Base-by-base conservation (phyloP, 768 basidiomycete species). In the Holtermannia corniformis region DNA sequence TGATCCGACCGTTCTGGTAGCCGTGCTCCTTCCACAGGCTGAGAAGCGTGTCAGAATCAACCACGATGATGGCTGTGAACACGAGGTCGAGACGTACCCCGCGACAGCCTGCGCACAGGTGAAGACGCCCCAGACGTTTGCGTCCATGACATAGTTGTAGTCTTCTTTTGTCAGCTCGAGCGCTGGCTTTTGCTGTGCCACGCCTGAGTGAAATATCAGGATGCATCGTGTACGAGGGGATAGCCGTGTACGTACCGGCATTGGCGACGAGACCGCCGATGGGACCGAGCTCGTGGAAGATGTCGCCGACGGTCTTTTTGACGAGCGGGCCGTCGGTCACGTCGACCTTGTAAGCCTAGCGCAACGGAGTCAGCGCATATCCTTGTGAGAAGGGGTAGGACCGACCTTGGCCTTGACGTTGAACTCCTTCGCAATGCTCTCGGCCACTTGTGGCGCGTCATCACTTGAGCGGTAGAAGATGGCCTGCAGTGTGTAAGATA, bases 91-190 rank as follows among this genome's bases (percentile, higher is more conserved):
- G 3, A 58, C 58, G 40, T 43, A 59, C 59, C 22, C 44, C 13
- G 63, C 64, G 49, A 59, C 61, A 19, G 68, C 66, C 44, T 70
- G 68, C 44, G 60, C 58, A 21, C 50, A 45, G 13, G 54, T 53
- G 47, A 67, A 67, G 3, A 56, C 63, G 10, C 68, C 68, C 68
- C 68, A 70, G 14, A 66, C 55, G 47, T 70, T 70, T 10, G 58
- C 52, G 20, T 59, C 52, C 37, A 67, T 59, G 47, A 61, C 55
- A 4, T 37, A 27, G 21, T 64, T 47, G 44, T 56, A 70, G 37
- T 70, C 68, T 37, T 63, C 68, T 47, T 57, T 58, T 16, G 68
- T 67, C 49, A 60, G 55, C 52, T 70, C 68, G 1, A 64, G 27
- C 10, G 66, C 68, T 20, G 66, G 62, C 55, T 66, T 67, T 41